Conservation (phyloP, 2,329 filamentous ascomycete species). For the Byssoonygena ceratinophila region DNA sequence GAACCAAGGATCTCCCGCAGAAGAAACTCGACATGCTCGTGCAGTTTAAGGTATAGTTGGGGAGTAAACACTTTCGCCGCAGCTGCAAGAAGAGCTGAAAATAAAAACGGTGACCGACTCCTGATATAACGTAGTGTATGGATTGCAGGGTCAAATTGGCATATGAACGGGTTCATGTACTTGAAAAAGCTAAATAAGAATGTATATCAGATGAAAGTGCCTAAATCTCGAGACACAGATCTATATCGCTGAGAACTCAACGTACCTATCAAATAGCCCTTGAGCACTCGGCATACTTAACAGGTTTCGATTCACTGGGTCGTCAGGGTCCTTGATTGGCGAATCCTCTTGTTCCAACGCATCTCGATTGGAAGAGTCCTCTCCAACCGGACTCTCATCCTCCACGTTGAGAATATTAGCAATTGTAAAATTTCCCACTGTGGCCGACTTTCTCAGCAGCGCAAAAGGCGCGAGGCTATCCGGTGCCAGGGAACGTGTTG, state of each 20-base stretch:
- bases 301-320: conserved; percentile 24
- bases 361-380: conserved; percentile 4
- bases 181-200: conserved; percentile 27
- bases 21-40: conserved; percentile 26
- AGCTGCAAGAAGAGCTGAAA: conserved; percentile 28
- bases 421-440: conserved; percentile 19
- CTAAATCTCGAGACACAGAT: neutral
- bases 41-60: conserved; percentile 23
- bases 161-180: conserved; percentile 34
- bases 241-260: neutral
- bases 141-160: conserved; percentile 31
- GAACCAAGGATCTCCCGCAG: conserved; percentile 23
- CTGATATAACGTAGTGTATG: conserved; percentile 33
- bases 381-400: conserved; percentile 10
- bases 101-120: conserved; percentile 30
- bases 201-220: neutral
- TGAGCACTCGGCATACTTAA: conserved; percentile 22
- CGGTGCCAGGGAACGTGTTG: conserved; percentile 7
- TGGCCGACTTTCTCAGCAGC: conserved; percentile 21
- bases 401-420: conserved; percentile 19
- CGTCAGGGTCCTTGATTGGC: conserved; percentile 17
- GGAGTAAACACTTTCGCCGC: conserved; percentile 32
- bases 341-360: neutral
- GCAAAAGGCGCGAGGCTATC: conserved; percentile 18
- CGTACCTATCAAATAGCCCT: conserved; percentile 25